A percentile compares a stretch with the other conserved stretches of the same genome.
Conservation (phyloP, 345 rosid genomes). For the Dipteronia dyeriana region DNA sequence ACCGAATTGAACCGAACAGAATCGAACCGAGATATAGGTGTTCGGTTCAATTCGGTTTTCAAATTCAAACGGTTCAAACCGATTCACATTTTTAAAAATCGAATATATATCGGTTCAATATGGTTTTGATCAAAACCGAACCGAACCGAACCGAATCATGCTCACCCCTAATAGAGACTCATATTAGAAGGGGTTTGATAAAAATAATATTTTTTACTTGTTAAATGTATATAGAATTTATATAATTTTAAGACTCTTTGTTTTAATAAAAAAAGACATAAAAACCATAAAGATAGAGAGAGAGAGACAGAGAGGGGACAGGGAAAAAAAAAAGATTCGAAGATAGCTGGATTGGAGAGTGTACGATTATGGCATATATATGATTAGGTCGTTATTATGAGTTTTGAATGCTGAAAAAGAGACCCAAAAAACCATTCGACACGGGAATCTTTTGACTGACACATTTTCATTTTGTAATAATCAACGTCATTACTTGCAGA, state of each 20-base stretch:
- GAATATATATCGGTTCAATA: too few species aligned
- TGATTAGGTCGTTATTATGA: not conserved
- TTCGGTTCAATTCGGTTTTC: too few species aligned
- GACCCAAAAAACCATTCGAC: not conserved
- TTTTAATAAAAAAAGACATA: not conserved
- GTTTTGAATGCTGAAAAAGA: slow-evolving; percentile 5
- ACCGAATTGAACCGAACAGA: too few species aligned
- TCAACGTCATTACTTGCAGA: not conserved
- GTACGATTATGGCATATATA: not conserved
- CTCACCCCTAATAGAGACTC: too few species aligned
- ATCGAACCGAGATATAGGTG: too few species aligned
- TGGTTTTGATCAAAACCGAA: too few species aligned
- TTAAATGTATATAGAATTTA: too few species aligned
- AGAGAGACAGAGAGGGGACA: not conserved
- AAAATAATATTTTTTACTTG: too few species aligned
- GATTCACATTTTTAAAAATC: too few species aligned
- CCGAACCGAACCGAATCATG: too few species aligned
- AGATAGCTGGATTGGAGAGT: not conserved
- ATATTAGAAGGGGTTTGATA: too few species aligned
- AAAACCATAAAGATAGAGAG: not conserved
- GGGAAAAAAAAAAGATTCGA: not conserved
- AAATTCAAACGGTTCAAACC: too few species aligned
- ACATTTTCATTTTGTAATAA: not conserved
- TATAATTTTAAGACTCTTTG: not conserved
- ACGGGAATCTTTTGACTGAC: not conserved